Percentiles rank a stretch among this genome's conserved stretches.
These are phyloP conservation scores for Globisporangium alternatum DNA, from an alignment of 352 stramenopile species.

Conservation along the genomic window DNA sequence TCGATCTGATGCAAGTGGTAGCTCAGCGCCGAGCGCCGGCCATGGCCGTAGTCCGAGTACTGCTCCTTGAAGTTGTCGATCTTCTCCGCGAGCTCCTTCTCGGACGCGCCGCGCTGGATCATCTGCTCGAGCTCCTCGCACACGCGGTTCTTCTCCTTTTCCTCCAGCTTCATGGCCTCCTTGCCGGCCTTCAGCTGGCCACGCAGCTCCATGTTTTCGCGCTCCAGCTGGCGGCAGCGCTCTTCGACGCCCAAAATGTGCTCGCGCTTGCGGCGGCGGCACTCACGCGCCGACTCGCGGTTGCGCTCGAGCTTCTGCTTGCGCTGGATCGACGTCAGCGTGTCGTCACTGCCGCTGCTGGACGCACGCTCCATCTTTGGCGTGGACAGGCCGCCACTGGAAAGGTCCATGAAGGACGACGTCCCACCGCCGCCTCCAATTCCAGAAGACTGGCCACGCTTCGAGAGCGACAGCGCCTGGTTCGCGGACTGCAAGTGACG, in stretches of 20 bases:
- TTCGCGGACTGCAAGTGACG: constrained; percentile 75
- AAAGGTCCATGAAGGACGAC: constrained; percentile 1
- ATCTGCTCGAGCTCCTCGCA: constrained; percentile 82
- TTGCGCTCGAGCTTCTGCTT: constrained; percentile 92
- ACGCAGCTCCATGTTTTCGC: constrained; percentile 91
- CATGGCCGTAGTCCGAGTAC: constrained; percentile 91
- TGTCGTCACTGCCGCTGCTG: constrained; percentile 56
- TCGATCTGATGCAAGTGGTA: constrained; percentile 94
- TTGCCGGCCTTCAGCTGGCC: constrained; percentile 87
- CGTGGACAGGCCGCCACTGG: constrained; percentile 16
- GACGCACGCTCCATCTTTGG: constrained; percentile 52
- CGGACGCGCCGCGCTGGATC: constrained; percentile 73
- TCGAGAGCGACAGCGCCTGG: constrained; percentile 53
- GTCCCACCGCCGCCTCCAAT: background rate
- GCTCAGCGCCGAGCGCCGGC: constrained; percentile 79
- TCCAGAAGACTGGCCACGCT: constrained; percentile 34
- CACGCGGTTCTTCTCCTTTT: constrained; percentile 84
- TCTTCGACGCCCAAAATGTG: constrained; percentile 82
- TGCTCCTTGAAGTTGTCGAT: constrained; percentile 95
- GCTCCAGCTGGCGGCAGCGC: constrained; percentile 76
- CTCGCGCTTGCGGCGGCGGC: constrained; percentile 84
- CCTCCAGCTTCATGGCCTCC: constrained; percentile 82
- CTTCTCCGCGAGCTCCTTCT: constrained; percentile 91
- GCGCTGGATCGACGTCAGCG: constrained; percentile 48
- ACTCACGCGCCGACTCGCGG: constrained; percentile 89